These are phyloP conservation scores for Apiospora malaysiana DNA, from an alignment of 2,329 filamentous ascomycete genomes.

Conservation along the genomic window DNA sequence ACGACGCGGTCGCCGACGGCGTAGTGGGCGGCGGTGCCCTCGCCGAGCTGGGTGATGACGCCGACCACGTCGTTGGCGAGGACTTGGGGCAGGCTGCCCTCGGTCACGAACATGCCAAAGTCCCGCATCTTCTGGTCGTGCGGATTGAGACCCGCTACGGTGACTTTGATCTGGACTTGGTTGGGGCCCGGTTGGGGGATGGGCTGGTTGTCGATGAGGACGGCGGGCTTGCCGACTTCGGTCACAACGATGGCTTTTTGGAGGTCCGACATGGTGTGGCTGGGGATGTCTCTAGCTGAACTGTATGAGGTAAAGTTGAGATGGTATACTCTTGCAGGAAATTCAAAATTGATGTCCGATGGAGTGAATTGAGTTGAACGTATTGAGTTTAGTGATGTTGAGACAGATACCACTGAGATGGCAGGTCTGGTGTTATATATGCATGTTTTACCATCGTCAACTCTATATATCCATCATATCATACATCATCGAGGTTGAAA, in stretches of 20 bases:
- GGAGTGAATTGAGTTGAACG: not conserved
- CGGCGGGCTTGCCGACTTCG: slow-evolving; percentile 34
- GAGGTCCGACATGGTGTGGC: slow-evolving; percentile 18
- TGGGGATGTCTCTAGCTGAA: not conserved
- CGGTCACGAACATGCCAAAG: slow-evolving; percentile 41
- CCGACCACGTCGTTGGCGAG: slow-evolving; percentile 44
- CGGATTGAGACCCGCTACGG: slow-evolving; percentile 38
- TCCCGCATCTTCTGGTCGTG: slow-evolving; percentile 48
- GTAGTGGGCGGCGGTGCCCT: slow-evolving; percentile 33
- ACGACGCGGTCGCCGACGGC: slow-evolving; percentile 42
- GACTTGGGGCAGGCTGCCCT: slow-evolving; percentile 39
- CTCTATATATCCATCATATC: not conserved
- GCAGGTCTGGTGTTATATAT: not conserved
- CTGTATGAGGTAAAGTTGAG: not conserved
- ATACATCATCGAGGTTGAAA: not conserved
- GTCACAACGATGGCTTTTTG: slow-evolving; percentile 37
- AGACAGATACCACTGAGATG: not conserved
- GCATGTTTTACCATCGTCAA: not conserved
- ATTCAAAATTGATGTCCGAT: not conserved
- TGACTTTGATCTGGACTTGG: slow-evolving; percentile 46
- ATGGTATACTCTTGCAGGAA: not conserved
- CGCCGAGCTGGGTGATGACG: slow-evolving; percentile 36
- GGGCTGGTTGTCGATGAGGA: slow-evolving; percentile 30
- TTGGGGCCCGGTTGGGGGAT: slow-evolving; percentile 39
- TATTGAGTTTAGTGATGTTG: not conserved